These are phyloP conservation scores for Penicillium decumbens DNA, from an alignment of 2,329 filamentous ascomycete genomes.

Conservation along the genomic window DNA sequence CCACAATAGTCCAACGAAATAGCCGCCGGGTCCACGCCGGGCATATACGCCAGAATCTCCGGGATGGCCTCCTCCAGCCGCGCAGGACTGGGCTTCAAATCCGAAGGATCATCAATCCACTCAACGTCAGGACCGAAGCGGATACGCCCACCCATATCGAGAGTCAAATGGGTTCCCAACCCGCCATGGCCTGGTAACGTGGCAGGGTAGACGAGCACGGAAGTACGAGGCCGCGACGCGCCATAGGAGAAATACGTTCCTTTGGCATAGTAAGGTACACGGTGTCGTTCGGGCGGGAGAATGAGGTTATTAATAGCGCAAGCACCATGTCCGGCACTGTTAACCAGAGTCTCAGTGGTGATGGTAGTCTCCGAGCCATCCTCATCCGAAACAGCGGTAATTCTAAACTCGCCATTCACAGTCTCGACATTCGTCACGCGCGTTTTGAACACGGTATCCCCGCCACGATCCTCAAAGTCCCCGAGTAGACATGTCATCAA, in stretches of 20 bases:
- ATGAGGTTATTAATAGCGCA: slow-evolving; percentile 78
- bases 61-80: slow-evolving; percentile 63
- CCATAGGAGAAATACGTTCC: slow-evolving; percentile 91
- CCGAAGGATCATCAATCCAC: slow-evolving; percentile 69
- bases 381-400: slow-evolving; percentile 50
- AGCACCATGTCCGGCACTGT: slow-evolving; percentile 77
- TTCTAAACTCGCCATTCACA: slow-evolving; percentile 64
- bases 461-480: slow-evolving; percentile 70
- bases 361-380: slow-evolving; percentile 50
- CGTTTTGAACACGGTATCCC: slow-evolving; percentile 66
- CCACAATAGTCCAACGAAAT: slow-evolving; percentile 83
- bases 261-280: slow-evolving; percentile 75
- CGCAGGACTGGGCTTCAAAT: slow-evolving; percentile 63
- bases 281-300: slow-evolving; percentile 49
- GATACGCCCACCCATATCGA: slow-evolving; percentile 78
- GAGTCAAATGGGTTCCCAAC: slow-evolving; percentile 89
- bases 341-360: slow-evolving; percentile 72
- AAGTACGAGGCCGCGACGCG: slow-evolving; percentile 59
- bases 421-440: slow-evolving; percentile 59
- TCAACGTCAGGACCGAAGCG: slow-evolving; percentile 94
- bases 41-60: slow-evolving; percentile 76
- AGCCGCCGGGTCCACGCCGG: slow-evolving; percentile 60
- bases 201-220: slow-evolving; percentile 79
- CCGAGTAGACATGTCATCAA: slow-evolving; percentile 78
- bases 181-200: slow-evolving; percentile 77